Evolutionary conservation across 2,329 filamentous ascomycete genomes (phyloP).

Genomic region (Arthrobotrys sinensis): DNA sequence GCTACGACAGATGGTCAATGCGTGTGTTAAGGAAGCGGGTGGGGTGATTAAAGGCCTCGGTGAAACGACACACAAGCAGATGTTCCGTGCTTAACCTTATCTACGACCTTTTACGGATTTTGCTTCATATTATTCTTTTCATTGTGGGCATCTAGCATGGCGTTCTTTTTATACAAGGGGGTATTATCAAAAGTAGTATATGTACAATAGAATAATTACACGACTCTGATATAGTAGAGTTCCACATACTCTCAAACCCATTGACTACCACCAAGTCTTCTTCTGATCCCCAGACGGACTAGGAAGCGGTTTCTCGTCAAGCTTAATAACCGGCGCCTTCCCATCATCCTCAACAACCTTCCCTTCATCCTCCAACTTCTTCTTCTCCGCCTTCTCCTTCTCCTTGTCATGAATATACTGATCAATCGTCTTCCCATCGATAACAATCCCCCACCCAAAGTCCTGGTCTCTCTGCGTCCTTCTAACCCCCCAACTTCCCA

Average conservation of each 20-base stretch:
- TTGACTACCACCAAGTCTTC: slow-evolving; percentile 58
- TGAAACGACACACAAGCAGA: slow-evolving; percentile 45
- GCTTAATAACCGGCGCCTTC: slow-evolving; percentile 33
- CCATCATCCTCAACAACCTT: slow-evolving; percentile 23
- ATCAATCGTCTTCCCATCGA: slow-evolving; percentile 59
- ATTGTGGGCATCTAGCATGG: slow-evolving; percentile 48
- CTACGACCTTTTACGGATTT: neutral
- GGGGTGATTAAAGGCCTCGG: slow-evolving; percentile 50
- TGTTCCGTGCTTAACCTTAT: slow-evolving; percentile 51
- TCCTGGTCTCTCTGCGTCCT: slow-evolving; percentile 55
- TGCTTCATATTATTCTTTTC: neutral
- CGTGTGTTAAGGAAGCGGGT: slow-evolving; percentile 40
- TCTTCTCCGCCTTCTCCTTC: slow-evolving; percentile 50
- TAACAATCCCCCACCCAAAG: slow-evolving; percentile 57
- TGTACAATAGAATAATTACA: slow-evolving; percentile 60
- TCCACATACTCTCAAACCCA: neutral
- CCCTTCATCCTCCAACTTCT: slow-evolving; percentile 21
- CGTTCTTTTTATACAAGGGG: slow-evolving; percentile 43
- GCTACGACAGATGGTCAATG: slow-evolving; percentile 48
- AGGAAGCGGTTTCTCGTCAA: slow-evolving; percentile 52
- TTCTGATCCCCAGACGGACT: slow-evolving; percentile 32
- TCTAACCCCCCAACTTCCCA: slow-evolving; percentile 54
- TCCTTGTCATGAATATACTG: slow-evolving; percentile 47
- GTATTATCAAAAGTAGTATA: slow-evolving; percentile 55
- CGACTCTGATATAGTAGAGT: slow-evolving; percentile 46